Conservation (phyloP, 192 early-diverging fungal species). For the Coemansia sp. region DNA sequence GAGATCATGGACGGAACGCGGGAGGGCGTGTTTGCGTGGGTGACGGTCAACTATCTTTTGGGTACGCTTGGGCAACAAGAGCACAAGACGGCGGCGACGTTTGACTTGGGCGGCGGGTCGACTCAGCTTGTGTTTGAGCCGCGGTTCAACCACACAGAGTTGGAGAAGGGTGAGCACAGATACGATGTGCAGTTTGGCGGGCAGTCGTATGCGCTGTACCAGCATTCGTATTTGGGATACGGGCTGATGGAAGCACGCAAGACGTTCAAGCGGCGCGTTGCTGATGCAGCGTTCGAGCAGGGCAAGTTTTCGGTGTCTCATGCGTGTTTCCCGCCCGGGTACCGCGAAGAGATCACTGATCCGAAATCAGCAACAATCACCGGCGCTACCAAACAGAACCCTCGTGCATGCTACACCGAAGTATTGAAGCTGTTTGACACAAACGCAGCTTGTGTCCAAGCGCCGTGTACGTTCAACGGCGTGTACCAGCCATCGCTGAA, state of each 20-base stretch:
- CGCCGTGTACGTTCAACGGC: conserved; percentile 88
- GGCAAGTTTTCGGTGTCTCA: conserved; percentile 53
- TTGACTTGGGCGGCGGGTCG: conserved; percentile 96
- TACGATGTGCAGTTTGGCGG: conserved; percentile 71
- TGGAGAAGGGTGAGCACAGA: conserved; percentile 68
- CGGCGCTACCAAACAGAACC: conserved; percentile 61
- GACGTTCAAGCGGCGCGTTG: conserved; percentile 61
- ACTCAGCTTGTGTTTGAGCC: conserved; percentile 99
- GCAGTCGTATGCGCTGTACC: conserved; percentile 79
- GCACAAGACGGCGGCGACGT: conserved; percentile 76
- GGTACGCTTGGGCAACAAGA: conserved; percentile 60
- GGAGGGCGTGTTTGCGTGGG: conserved; percentile 99
- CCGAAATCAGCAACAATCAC: conserved; percentile 46
- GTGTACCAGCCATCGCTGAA: conserved; percentile 83
- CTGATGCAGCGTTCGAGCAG: conserved; percentile 30
- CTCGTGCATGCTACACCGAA: conserved; percentile 57
- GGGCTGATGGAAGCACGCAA: conserved; percentile 86
- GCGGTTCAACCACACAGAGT: conserved; percentile 38
- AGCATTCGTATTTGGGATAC: conserved; percentile 93
- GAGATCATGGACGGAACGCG: conserved; percentile 94
- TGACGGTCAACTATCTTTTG: conserved; percentile 93
- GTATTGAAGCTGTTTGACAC: conserved; percentile 75
- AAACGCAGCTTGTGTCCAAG: conserved; percentile 56
- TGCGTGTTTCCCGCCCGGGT: conserved; percentile 70
- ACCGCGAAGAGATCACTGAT: conserved; percentile 54